Evolutionary conservation across 2,329 filamentous ascomycete species (phyloP), one percentile per base, ranked within the genome.

Genomic region (Exophiala dermatitidis): DNA sequence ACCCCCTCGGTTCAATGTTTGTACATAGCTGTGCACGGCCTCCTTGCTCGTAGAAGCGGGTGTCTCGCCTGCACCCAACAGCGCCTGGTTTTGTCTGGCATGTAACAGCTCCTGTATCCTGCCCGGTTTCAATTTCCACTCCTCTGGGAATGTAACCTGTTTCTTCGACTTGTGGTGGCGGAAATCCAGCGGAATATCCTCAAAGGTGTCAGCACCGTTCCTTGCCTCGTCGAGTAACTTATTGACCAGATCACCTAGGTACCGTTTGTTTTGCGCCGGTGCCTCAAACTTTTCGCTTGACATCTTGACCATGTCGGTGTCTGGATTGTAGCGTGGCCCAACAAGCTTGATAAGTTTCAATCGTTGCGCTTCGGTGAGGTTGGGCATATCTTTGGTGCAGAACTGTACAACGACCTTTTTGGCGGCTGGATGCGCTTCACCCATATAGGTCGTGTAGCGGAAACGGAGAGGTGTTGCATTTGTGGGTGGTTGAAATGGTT

Each of bases 371-470:
- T 80, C 72, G 28, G 79, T 83, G 30, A 76, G 76, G 29, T 67
- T 64, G 19, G 60, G 54, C 57, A 96, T 73, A 71, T 95, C 89
- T 52, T 72, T 71, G 10, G 86, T 84, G 59, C 78, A 82, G 72
- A 97, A 95, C 68, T 96, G 88, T 51, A 97, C 83, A 8, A 97
- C 90, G 19, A 98, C 90, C 76, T 98, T 98, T 67, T 83, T 84
- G 71, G 90, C 83, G 2, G 91, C 89, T 0, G 93, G 91, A 72
- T 98, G 94, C 52, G 81, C 76, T 72, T 97, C 93, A 64, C 91
- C 91, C 79, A 98, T 85, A 73, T 97, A 97, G 36, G 86, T 90
- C 10, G 93, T 98, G 76, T 95, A 96, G 65, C 93, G 85, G 82
- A 96, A 98, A 64, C 91, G 86, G 53, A 98, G 81, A 43, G 89